phyloP scores from a whole-genome alignment of 371 early-diverging fungal species.

The Mortierella sp. region DNA sequence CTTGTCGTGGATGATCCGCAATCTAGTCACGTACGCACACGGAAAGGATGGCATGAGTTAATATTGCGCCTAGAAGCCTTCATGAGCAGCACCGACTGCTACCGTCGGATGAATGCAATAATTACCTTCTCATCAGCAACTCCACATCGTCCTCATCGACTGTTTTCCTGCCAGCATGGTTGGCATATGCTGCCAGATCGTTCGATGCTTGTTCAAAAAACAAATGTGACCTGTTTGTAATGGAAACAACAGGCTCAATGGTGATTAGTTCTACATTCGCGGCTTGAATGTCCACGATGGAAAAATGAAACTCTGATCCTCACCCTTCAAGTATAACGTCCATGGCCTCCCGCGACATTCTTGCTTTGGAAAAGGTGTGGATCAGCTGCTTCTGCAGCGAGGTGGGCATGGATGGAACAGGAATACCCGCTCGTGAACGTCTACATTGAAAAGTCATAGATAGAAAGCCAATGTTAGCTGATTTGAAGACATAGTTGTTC shows the following conservation, averaged over 20 bases:
- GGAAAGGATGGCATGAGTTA: neutral
- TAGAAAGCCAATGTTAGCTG: neutral
- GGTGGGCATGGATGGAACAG: conserved; percentile 41
- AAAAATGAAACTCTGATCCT: neutral
- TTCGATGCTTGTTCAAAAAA: conserved; percentile 53
- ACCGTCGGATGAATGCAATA: neutral
- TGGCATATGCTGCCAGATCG: conserved; percentile 54
- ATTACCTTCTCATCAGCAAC: conserved; percentile 53
- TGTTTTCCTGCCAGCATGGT: conserved; percentile 50
- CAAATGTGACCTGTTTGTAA: conserved; percentile 31
- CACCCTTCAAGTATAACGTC: conserved; percentile 54
- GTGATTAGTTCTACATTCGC: neutral
- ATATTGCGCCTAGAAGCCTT: neutral
- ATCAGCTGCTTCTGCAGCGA: conserved; percentile 43
- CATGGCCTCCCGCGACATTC: conserved; percentile 54
- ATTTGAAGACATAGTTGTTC: neutral
- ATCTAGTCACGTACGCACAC: conserved; percentile 2
- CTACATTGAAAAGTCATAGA: neutral
- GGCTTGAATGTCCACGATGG: neutral
- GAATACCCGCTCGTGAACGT: conserved; percentile 24
- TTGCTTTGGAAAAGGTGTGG: conserved; percentile 42
- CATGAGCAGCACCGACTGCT: neutral
- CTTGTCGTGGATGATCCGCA: conserved; percentile 42
- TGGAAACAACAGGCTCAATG: neutral
- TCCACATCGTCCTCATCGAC: conserved; percentile 56